phyloP scores from a whole-genome alignment of 495 filamentous ascomycete species.

The Penicillium soppii region DNA sequence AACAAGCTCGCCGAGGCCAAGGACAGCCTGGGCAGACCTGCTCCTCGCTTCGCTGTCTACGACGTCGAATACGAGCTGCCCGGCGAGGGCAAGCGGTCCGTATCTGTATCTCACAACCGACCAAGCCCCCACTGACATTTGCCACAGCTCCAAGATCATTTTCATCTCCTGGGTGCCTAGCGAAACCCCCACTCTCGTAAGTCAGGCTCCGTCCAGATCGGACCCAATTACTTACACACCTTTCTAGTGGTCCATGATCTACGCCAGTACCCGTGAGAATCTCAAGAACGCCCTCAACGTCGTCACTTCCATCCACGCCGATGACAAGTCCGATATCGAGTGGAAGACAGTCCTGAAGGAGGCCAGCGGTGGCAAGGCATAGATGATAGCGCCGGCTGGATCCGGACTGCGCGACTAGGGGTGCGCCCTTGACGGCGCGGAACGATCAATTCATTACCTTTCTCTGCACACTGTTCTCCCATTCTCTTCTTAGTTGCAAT shows the following conservation, averaged over 20 bases:
- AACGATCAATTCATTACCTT: constrained; percentile 31
- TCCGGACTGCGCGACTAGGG: constrained; percentile 35
- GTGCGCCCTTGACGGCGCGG: constrained; percentile 17
- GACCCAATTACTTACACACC: constrained; percentile 23
- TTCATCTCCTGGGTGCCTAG: constrained; percentile 93
- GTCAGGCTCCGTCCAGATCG: constrained; percentile 27
- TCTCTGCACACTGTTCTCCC: constrained; percentile 30
- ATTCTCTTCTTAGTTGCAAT: constrained; percentile 43
- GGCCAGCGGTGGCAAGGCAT: constrained; percentile 74
- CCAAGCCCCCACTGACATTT: constrained; percentile 12
- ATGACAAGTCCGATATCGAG: constrained; percentile 87
- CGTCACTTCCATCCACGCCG: constrained; percentile 84
- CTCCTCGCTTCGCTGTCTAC: constrained; percentile 88
- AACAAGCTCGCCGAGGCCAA: constrained; percentile 70
- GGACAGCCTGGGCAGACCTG: constrained; percentile 61
- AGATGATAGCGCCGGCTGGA: constrained; percentile 39
- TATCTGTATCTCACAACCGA: not conserved
- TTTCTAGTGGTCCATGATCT: constrained; percentile 73
- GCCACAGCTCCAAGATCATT: constrained; percentile 83
- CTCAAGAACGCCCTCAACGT: constrained; percentile 85
- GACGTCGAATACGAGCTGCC: constrained; percentile 84
- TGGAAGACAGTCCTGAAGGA: constrained; percentile 73
- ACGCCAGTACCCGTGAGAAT: constrained; percentile 91
- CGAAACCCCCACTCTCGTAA: constrained; percentile 77
- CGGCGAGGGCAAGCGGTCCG: constrained; percentile 81